Base-by-base conservation (phyloP, 208 protist species). In the Leishmania guyanensis region DNA sequence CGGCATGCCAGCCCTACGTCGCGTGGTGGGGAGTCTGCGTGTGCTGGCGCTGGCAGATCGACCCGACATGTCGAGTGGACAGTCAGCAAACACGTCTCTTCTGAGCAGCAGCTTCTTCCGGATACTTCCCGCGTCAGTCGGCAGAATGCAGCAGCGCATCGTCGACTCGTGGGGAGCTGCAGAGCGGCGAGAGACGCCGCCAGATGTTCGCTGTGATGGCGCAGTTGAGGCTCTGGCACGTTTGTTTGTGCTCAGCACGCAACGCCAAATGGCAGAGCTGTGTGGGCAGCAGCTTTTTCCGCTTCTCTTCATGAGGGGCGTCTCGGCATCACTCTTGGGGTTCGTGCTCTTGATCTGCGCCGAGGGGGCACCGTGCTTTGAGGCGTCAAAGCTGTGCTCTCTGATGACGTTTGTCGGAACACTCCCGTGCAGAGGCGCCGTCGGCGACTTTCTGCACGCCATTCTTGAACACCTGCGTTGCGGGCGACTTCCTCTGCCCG, bases 261-360 rank as follows among this genome's bases (percentile, higher is more conserved):
- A 77, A 60, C n/a, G 17, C 5, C 3, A n/a, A 29, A 77, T 86
- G 33, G 33, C 79, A 17, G 80, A 88, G 39, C 62, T 84, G 43
- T 92, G 85, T 72, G 92, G 87, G 5, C 72, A 83, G 76, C 79
- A 84, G 74, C 84, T 95, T 1, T 90, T 95, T 56, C 64, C 84
- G 33, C 78, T 95, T 43, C 78, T 84, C 6, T 74, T 65, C 20
- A 84, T 84, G 73, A 64, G 36, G 46, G 70, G 77, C 39, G 79
- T 86, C n/a, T 71, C 82, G 33, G 50, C 82, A 1, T 58, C 72
- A n/a, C 54, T 84, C 51, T 68, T 84, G 46, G 80, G 56, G 29
- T 92, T 86, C 79, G 83, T 91, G 29, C 83, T 95, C 17, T 79
- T 83, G 1, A 88, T 88, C 33, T 92, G 86, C 39, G 60, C 78